Conservation (phyloP, 1,284 basidiomycete genomes). For the Cutaneotrichosporon daszewskae region DNA sequence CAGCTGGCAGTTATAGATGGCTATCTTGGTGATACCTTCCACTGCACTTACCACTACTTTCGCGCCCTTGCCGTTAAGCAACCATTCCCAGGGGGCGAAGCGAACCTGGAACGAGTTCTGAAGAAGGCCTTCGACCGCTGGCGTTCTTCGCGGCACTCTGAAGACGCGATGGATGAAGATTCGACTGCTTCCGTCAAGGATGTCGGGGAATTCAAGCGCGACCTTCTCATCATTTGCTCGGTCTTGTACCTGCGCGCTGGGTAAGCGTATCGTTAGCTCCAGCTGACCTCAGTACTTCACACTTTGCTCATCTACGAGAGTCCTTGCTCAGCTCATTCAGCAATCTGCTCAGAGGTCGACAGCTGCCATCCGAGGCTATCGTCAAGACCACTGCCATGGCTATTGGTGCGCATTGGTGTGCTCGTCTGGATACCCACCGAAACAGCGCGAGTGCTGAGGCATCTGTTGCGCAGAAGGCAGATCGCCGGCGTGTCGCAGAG, state of each 20-base stretch:
- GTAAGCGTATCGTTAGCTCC: constrained; percentile 39
- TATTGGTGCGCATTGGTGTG: constrained; percentile 74
- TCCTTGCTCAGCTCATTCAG: constrained; percentile 15
- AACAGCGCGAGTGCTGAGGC: too few species aligned
- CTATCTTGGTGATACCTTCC: constrained; percentile 75
- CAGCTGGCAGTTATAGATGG: constrained; percentile 89
- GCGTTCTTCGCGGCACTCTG: constrained; percentile 32
- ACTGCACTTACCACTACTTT: constrained; percentile 79
- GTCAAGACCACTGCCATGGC: constrained; percentile 66
- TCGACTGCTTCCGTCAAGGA: constrained; percentile 36
- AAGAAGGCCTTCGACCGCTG: constrained; percentile 58
- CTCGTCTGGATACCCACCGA: constrained; percentile 53
- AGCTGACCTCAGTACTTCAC: constrained; percentile 18
- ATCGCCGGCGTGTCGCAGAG: constrained; percentile 52
- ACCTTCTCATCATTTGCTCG: constrained; percentile 59
- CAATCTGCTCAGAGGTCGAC: constrained; percentile 59
- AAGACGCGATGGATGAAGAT: constrained; percentile 15
- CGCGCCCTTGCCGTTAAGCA: constrained; percentile 79
- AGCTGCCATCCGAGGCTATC: constrained; percentile 70
- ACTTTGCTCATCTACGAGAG: constrained; percentile 21
- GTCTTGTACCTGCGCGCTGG: constrained; percentile 38
- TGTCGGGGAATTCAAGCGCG: constrained; percentile 63
- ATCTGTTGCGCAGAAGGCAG: too few species aligned
- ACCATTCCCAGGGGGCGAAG: constrained; percentile 79
- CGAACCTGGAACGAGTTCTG: constrained; percentile 72